These are phyloP conservation scores for Ambrosiella xylebori DNA, from an alignment of 2,329 filamentous ascomycete genomes.

Conservation along the genomic window DNA sequence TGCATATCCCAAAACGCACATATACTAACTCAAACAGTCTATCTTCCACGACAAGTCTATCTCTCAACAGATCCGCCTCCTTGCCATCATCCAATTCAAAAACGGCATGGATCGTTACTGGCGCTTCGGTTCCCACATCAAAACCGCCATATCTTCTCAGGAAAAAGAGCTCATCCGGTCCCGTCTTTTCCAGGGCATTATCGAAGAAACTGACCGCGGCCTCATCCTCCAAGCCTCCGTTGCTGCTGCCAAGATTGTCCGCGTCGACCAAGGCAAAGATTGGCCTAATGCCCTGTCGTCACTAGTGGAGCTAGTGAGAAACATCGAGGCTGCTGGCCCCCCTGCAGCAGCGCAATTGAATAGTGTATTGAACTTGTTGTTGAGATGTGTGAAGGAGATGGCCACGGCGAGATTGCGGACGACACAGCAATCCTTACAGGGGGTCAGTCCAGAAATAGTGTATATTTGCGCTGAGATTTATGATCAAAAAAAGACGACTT, in stretches of 20 bases:
- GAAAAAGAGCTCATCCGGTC: conserved; percentile 65
- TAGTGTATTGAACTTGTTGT: conserved; percentile 56
- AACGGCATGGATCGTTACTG: conserved; percentile 94
- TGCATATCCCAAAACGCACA: neutral
- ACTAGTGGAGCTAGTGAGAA: conserved; percentile 48
- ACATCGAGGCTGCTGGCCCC: conserved; percentile 23
- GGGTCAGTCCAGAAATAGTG: conserved; percentile 68
- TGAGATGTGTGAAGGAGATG: conserved; percentile 82
- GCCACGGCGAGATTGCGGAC: conserved; percentile 60
- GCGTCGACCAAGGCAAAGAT: conserved; percentile 75
- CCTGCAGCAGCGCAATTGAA: conserved; percentile 36
- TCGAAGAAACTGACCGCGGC: conserved; percentile 57
- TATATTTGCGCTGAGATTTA: conserved; percentile 66
- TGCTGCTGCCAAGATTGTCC: conserved; percentile 70
- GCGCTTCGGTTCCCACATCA: conserved; percentile 41
- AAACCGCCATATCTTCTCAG: conserved; percentile 51
- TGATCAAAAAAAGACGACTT: conserved; percentile 50
- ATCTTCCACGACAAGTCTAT: conserved; percentile 67
- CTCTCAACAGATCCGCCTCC: conserved; percentile 63
- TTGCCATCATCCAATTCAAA: conserved; percentile 86
- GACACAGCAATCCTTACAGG: conserved; percentile 60
- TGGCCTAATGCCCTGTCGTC: conserved; percentile 51
- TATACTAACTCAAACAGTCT: conserved; percentile 31
- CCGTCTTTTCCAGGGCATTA: conserved; percentile 56
- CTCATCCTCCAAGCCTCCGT: conserved; percentile 79